These are phyloP conservation scores for Royoungia palumana DNA, from an alignment of 768 basidiomycete species.

Conservation along the genomic window DNA sequence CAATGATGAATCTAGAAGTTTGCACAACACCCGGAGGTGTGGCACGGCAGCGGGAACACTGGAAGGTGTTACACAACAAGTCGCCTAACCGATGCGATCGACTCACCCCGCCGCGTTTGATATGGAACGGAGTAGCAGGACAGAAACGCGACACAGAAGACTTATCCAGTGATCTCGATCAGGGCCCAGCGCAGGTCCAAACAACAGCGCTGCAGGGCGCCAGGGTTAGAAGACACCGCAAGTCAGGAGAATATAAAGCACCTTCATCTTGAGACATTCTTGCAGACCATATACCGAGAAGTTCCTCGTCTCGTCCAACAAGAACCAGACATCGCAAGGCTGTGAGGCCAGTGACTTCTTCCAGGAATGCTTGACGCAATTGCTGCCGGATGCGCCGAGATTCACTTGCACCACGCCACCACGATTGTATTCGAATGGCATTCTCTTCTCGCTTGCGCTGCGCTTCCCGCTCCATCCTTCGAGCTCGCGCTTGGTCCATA, in stretches of 20 bases:
- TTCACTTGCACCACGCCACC: constrained; percentile 58
- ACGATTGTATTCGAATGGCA: constrained; percentile 62
- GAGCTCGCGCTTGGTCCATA: constrained; percentile 59
- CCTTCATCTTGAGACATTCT: constrained; percentile 20
- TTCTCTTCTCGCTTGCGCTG: constrained; percentile 53
- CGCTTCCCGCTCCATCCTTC: constrained; percentile 55
- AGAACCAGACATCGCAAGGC: constrained; percentile 66
- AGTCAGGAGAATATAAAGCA: constrained; percentile 1
- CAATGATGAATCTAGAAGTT: constrained; percentile 37
- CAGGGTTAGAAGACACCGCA: constrained; percentile 1
- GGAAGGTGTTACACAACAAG: neutral
- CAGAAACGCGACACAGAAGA: constrained; percentile 47
- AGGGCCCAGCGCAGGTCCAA: constrained; percentile 36
- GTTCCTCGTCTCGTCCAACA: constrained; percentile 41
- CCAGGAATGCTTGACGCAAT: constrained; percentile 49
- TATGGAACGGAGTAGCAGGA: constrained; percentile 52
- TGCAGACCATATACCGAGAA: constrained; percentile 33
- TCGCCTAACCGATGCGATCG: neutral
- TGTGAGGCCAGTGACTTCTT: constrained; percentile 49
- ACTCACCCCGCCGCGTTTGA: constrained; percentile 51
- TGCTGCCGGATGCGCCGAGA: constrained; percentile 39
- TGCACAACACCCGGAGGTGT: constrained; percentile 51
- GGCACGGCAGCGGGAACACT: constrained; percentile 47
- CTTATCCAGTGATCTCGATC: constrained; percentile 56
- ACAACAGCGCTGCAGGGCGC: constrained; percentile 35